Base-by-base conservation (phyloP, 2,329 filamentous ascomycete genomes). In the Verticillium nubilum region DNA sequence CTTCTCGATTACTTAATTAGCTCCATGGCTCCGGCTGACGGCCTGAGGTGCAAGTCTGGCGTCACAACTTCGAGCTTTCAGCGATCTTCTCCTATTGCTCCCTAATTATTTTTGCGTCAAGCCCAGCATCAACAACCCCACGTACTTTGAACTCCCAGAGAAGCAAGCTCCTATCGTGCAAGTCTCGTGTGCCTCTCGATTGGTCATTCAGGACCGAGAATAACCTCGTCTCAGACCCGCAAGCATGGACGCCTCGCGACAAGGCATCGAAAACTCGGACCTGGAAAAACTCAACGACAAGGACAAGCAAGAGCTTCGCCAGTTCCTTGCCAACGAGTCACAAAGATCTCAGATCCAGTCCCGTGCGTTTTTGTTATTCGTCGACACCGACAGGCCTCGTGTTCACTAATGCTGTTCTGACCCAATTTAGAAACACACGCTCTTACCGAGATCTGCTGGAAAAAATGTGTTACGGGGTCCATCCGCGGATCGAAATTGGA, bases 251-350 rank as follows among this genome's bases (percentile, higher is more conserved):
- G 60, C 70, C 26, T 69, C 72, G 12, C 70, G 71, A 57, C 66
- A 70, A 25, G 70, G 67, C 56, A 72, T 84, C 70, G 77, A 80
- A 60, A 77, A 81, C 62, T 68, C 86, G 69, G 90, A 93, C 70
- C 78, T 94, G 66, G 84, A 86, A 69, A 87, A 86, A 76, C 88
- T 97, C 72, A 89, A 85, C 69, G 87, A 91, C 62, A 84, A 85
- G 70, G 92, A 97, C 77, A 95, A 92, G 83, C 81, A 86, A 65
- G 92, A 98, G 76, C 84, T 99, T 52, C 90, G 92, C 70, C 87
- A 92, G 71, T 94, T 97, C 75, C 82, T 97, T 61, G 79, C 86
- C 67, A 92, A 90, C 71, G 92, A 97, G 80, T 83, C 85, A 65
- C 91, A 97, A 76, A 95, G 95, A 74, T 85, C 90, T n/a, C 80